phyloP scores from a whole-genome alignment of 176 grass and related monocot genomes.

The Stipa capillata region DNA sequence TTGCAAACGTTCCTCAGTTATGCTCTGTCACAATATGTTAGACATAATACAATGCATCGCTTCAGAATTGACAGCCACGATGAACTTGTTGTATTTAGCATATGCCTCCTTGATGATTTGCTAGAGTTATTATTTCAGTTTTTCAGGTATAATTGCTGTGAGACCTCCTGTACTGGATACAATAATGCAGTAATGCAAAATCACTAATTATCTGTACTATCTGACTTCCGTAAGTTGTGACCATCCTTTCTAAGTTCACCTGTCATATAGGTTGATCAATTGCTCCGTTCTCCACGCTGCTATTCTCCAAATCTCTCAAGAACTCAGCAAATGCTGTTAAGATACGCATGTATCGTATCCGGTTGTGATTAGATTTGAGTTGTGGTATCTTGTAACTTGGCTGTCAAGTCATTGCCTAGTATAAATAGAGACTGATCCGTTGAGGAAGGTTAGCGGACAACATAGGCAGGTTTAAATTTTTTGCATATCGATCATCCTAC shows the following conservation, averaged over 20 bases:
- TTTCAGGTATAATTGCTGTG: background rate
- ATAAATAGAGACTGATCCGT: no score
- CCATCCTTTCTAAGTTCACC: background rate
- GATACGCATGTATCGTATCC: no score
- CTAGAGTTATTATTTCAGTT: background rate
- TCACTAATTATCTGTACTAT: background rate
- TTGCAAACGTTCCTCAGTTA: background rate
- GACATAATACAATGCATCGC: background rate
- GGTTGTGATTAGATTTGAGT: no score
- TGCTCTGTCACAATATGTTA: background rate
- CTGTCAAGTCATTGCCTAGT: no score
- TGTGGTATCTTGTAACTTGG: no score
- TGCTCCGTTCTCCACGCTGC: background rate
- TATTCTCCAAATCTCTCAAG: constrained; percentile 18
- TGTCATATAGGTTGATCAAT: background rate
- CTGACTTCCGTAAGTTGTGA: background rate
- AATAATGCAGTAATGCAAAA: background rate
- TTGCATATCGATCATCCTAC: no score
- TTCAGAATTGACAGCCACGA: background rate
- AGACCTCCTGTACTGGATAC: background rate
- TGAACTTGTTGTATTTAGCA: background rate
- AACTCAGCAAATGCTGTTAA: constrained; percentile 15
- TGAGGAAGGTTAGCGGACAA: no score
- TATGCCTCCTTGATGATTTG: background rate
- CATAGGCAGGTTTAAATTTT: no score